Conservation (phyloP, 2,329 filamentous ascomycete genomes). For the Diaporthe vexans region DNA sequence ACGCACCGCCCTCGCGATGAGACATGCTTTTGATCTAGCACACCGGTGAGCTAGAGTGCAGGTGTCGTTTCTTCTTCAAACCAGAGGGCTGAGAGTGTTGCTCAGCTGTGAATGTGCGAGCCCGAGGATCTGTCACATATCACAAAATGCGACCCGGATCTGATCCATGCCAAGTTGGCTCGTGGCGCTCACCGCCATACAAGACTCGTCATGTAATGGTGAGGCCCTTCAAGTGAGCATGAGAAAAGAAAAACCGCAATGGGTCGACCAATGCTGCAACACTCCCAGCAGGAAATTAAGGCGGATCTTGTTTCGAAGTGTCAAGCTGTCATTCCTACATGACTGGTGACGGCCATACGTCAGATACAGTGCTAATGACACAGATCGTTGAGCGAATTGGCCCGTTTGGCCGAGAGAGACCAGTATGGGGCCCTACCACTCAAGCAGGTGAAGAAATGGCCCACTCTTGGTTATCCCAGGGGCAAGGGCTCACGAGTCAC, state of each 20-base stretch:
- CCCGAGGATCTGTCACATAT: constrained; percentile 27
- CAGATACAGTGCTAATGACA: constrained; percentile 12
- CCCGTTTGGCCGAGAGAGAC: neutral
- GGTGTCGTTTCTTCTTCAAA: constrained; percentile 13
- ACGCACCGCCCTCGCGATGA: constrained; percentile 8
- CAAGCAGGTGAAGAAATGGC: neutral
- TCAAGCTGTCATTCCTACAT: constrained; percentile 17
- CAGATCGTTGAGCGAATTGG: neutral
- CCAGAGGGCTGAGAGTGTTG: constrained; percentile 20
- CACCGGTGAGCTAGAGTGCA: constrained; percentile 18
- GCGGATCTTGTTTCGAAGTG: constrained; percentile 8
- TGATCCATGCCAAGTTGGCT: constrained; percentile 19
- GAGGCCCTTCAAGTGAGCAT: neutral
- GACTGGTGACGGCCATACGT: neutral
- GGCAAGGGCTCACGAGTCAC: neutral
- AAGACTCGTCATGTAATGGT: constrained; percentile 19
- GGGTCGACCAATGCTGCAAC: neutral
- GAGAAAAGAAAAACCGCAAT: constrained; percentile 20
- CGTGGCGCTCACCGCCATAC: constrained; percentile 29
- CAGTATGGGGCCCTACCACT: neutral
- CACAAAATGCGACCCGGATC: constrained; percentile 19
- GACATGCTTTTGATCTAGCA: constrained; percentile 16
- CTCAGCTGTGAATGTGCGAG: constrained; percentile 9
- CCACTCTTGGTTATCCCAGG: neutral
- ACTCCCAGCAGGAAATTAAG: constrained; percentile 12